Conservation (phyloP, 2,329 filamentous ascomycete genomes). For the Venturia asperata region DNA sequence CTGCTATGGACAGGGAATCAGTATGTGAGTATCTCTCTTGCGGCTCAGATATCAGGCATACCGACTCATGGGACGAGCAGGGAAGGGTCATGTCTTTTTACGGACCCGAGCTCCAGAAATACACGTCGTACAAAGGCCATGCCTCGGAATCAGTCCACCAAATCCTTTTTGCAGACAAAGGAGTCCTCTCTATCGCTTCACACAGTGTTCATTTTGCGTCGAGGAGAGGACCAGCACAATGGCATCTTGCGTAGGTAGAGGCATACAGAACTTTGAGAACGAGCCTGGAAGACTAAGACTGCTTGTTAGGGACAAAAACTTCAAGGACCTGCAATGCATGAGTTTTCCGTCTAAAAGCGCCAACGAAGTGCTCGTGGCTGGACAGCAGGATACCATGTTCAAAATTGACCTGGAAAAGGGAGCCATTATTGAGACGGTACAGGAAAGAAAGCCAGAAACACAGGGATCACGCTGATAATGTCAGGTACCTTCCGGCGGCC, state of each 20-base stretch:
- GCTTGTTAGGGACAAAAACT: constrained; percentile 55
- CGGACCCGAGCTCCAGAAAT: constrained; percentile 74
- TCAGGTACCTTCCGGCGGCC: constrained; percentile 61
- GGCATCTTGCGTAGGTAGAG: constrained; percentile 68
- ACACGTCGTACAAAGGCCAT: constrained; percentile 85
- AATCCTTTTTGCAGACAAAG: constrained; percentile 83
- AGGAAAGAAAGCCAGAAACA: constrained; percentile 19
- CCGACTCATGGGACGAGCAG: constrained; percentile 40
- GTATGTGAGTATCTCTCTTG: constrained; percentile 52
- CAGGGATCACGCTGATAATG: constrained; percentile 29
- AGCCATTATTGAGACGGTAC: constrained; percentile 35
- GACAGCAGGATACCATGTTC: constrained; percentile 80
- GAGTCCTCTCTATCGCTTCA: constrained; percentile 76
- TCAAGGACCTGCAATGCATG: constrained; percentile 89
- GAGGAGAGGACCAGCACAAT: constrained; percentile 73
- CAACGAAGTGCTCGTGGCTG: constrained; percentile 77
- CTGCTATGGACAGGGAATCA: constrained; percentile 90
- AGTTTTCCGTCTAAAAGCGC: constrained; percentile 84
- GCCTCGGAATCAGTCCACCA: constrained; percentile 77
- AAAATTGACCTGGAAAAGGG: constrained; percentile 58
- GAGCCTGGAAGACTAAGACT: constrained; percentile 12
- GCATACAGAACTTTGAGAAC: not conserved
- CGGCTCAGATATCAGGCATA: not conserved
- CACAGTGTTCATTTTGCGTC: constrained; percentile 84
- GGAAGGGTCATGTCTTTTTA: constrained; percentile 86